Base-by-base conservation (phyloP, 2,329 filamentous ascomycete genomes). In the Podosphaera leucotricha region DNA sequence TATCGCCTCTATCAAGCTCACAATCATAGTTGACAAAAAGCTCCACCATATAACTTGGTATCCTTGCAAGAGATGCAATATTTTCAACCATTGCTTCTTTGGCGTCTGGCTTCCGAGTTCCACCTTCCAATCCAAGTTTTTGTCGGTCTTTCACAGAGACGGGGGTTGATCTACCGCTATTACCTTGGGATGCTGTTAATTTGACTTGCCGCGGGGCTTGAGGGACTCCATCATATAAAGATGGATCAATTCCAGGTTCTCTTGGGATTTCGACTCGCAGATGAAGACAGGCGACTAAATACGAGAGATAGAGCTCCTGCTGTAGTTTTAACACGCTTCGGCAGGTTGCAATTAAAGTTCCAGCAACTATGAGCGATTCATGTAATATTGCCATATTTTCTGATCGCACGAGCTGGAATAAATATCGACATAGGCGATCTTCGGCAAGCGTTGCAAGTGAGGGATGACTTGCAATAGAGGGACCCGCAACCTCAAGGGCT, bases 1-100 rank as follows among this genome's bases (percentile, higher is more conserved):
- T 64, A 62, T 98, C 90, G 43, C 77, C 78, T 42, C 86, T 74
- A 57, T 98, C 83, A 43, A 84, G 77, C 56, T 95, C 86, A 56
- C 87, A 98, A 60, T 98, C 90, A 57, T 95, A 98, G 60, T 98
- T 98, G 61, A 95, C 76, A 58, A 94, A 98, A 6, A 98, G 68
- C 60, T 98, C 92, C 10, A 80, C 76, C 75, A 95, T 85, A 57
- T 92, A 98, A 37, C 77, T 86, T 0, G 90, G 85, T 66, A 98
- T 93, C 37, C 92, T 73, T 33, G 85, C 82, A 47, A 98, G 66
- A 44, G 87, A 85, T 30, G 87, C 86, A 38, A 98, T 79, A 53
- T 82, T 92, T 62, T 98, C 90, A 3, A 98, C 84, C 90, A 98
- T 98, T 26, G 90, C 86, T 65, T 98, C 90, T 52, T 90, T 73